Evolutionary conservation across 2,329 filamentous ascomycete species (phyloP).

Genomic region (Ophiostoma piceae): DNA sequence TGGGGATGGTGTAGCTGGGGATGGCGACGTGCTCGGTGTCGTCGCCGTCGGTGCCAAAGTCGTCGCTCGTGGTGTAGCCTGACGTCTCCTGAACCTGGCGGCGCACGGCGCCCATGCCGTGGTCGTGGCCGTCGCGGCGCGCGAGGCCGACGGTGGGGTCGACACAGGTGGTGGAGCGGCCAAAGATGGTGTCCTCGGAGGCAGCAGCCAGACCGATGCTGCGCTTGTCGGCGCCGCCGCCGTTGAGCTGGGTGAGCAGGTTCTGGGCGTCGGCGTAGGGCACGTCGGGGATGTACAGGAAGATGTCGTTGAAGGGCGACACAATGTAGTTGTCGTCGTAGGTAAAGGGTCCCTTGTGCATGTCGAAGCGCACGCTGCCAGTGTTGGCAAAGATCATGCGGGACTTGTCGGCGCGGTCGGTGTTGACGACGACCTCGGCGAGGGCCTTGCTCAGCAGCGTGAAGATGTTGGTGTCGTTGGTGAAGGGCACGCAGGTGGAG

Average conservation of each 20-base stretch:
- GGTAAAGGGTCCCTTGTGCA: constrained; percentile 59
- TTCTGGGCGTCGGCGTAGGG: constrained; percentile 43
- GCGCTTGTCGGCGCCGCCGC: constrained; percentile 35
- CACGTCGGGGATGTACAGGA: constrained; percentile 50
- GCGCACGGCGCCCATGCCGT: constrained; percentile 37
- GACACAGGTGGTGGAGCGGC: constrained; percentile 41
- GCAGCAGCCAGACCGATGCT: constrained; percentile 36
- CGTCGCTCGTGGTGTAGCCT: constrained; percentile 52
- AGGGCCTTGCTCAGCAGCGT: constrained; percentile 48
- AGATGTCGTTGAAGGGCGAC: constrained; percentile 49
- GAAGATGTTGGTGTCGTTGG: constrained; percentile 50
- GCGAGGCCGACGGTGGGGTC: constrained; percentile 36
- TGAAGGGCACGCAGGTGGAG: constrained; percentile 50
- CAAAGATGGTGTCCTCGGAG: constrained; percentile 32
- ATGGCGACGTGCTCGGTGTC: constrained; percentile 49
- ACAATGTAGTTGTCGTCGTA: constrained; percentile 50
- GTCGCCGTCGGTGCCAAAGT: constrained; percentile 52
- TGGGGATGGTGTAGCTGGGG: constrained; percentile 43
- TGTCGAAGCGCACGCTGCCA: constrained; percentile 56
- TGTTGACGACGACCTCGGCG: constrained; percentile 47
- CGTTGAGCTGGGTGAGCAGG: constrained; percentile 39
- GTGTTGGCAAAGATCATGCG: constrained; percentile 58
- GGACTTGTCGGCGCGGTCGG: constrained; percentile 44
- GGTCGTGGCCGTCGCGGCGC: constrained; percentile 16
- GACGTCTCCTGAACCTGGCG: constrained; percentile 45